Evolutionary conservation across 208 protist species (phyloP), one percentile per base, ranked within the genome.

Genomic region (Trypanosoma lewisi): DNA sequence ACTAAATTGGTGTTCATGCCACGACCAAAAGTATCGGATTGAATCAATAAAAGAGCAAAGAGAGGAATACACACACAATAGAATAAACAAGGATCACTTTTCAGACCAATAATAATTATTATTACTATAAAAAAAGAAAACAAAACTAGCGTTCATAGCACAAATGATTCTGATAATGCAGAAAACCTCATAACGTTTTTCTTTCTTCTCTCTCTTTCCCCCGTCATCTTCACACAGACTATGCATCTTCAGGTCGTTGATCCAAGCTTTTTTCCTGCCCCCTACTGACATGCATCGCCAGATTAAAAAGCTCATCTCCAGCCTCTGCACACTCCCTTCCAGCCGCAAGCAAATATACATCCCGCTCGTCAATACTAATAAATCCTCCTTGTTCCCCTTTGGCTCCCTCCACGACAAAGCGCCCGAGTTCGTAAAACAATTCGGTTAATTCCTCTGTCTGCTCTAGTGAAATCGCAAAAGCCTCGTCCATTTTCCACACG

Each of bases 291-390:
- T 83, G 62, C 44, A 90, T 65, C 2, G 79, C 78, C 57, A 90
- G 66, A 60, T 89, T 89, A 63, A 94, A 90, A 19, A 91, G 76
- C 62, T 92, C 85, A 48, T 94, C 83, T 28, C 81, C 85, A 25
- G 83, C 62, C 11, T 94, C 81, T 23, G 61, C 82, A 58, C 85
- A 94, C 25, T 89, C 83, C 67, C 84, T 87, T 8, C 64, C 70
- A 4, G 73, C 73, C 0, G 71, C 66, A 4, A 94, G 75, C 37
- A 94, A 70, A 39, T 84, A 92, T 14, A 94, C 83, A 55, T 90
- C 81, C n/a, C 76, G 74, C 33, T 93, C 87, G 50, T 93, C 84
- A 30, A 91, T 82, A 56, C 72, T 90, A 75, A 94, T 86, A 44
- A 89, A 92, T 27, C 84, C 84, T 37, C 77, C 77, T 56, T 80